Evolutionary conservation across 2,329 filamentous ascomycete species (phyloP).

Genomic region (Venturiaceae sp.): DNA sequence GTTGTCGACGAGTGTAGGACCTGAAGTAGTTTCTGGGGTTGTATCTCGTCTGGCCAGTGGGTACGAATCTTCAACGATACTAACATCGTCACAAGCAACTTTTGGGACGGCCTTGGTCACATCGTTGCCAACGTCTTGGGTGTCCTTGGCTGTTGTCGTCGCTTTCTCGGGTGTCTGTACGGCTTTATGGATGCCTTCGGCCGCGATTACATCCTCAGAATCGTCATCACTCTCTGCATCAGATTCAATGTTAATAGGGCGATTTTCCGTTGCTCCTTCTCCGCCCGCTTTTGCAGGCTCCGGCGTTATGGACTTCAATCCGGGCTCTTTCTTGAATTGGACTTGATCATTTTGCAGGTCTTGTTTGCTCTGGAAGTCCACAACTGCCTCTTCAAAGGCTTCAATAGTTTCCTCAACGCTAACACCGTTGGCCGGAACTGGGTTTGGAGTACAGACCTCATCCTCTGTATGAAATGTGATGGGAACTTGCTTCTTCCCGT

Average conservation of each 20-base stretch:
- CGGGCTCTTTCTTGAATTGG: neutral
- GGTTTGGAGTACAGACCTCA: no score
- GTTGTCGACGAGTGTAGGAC: neutral
- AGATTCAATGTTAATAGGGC: neutral
- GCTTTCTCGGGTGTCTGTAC: neutral
- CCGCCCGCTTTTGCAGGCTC: neutral
- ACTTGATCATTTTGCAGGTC: neutral
- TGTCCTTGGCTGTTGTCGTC: neutral
- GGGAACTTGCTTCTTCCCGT: neutral
- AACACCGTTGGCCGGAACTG: no score
- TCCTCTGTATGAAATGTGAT: neutral
- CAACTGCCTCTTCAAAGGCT: neutral
- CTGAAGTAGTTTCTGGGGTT: neutral
- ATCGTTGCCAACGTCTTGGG: neutral
- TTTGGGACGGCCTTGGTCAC: neutral
- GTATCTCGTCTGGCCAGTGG: neutral
- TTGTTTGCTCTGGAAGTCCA: neutral
- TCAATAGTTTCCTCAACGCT: neutral
- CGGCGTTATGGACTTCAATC: neutral
- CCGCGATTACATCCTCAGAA: neutral
- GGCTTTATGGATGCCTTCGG: neutral
- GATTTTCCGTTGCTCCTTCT: neutral
- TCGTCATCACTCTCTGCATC: neutral
- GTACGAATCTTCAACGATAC: neutral
- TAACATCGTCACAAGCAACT: neutral